Evolutionary conservation across 164 flowering plant species (phyloP), one percentile per base, ranked within the genome.

Genomic region (Chimonanthus praecox): DNA sequence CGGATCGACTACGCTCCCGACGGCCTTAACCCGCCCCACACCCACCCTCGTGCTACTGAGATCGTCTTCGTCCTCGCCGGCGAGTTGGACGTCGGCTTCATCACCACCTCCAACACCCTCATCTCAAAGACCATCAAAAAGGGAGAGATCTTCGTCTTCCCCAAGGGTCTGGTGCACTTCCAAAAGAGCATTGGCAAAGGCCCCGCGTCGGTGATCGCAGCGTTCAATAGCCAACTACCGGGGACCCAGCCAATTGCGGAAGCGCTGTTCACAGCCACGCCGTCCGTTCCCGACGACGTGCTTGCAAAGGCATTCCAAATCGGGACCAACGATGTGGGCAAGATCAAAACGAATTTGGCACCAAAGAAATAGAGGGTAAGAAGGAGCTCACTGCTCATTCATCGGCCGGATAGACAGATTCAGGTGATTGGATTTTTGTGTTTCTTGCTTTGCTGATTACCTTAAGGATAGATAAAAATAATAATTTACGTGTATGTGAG

Each of bases 251-350:
- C 77, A 6, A 71, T 81, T 4, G 79, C 77, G 3, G 64, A 44
- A 15, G 70, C 80, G 0, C 67, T 81, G 3, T 81, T 81, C 61
- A 74, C 79, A 0, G 47, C 83, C 2, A 64, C 58, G 2, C 81
- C 83, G 0, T 63, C 80, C 4, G 83, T 81, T 44, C 80, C 83
- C 3, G 71, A 78, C 58, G 13, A 76, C 71, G 79, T 81, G 20
- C 60, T 81, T 49, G 76, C 77, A n/a, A 76, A 58, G 74, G 81
- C 81, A 6, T 81, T 81, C 61, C 83, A 81, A n/a, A 72, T 81
- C 10, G 81, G 81, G 20, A 81, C 81, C 43, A 75, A 73, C 51
- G 75, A 81, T 51, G 71, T 81, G 8, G 71, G 78, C 62, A 81
- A 78, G 78, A 81, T 81, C 63, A 81, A 75, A 71, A 33, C 72